Base-by-base conservation (phyloP, 352 stramenopile species). In the Pythium plurisporium region DNA sequence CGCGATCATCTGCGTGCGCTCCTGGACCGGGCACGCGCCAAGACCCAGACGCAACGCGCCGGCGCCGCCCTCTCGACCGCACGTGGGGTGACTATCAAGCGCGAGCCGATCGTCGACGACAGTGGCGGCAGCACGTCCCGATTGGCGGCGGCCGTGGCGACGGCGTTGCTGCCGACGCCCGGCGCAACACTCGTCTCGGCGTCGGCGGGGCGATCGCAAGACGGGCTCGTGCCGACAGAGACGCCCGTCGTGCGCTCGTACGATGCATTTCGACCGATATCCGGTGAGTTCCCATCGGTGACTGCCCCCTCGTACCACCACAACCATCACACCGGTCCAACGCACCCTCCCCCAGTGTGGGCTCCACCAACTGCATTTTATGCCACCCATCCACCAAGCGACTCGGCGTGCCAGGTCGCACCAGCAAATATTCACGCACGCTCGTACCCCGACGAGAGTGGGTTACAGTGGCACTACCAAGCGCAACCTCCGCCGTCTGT, bases 11-110 rank as follows among this genome's bases (percentile, higher is more conserved):
- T 85, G 8, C 61, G 73, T 19, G 65, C 70, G 15, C 59, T 85
- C n/a, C 64, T 83, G 26, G 67, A 74, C 48, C 72, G 65, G 27
- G 72, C 70, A 17, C 66, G 70, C 12, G 40, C 38, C 50, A 58
- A 53, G 45, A 29, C 26, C 5, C 29, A 14, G 17, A 15, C 15
- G 6, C 8, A 12, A 25, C 44, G 23, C 23, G 17, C 9, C 40
- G 17, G 15, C 40, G 40, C 5, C 40, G 40, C 14, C n/a, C 10
- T 22, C 3, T 17, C 9, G n/a, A n/a, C n/a, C 19, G 19, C 29
- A 15, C 15, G 11, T 4, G 27, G 37, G 31, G 20, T n/a, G 17
- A 34, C 26, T 1, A 36, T 59, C 29, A 59, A 62, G 31, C 36
- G 40, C 22, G 34, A 74, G 15, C 62, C 57, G 20, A 34, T 8